Evolutionary conservation across 2,329 filamentous ascomycete species (phyloP).

Genomic region (Diplodia intermedia): DNA sequence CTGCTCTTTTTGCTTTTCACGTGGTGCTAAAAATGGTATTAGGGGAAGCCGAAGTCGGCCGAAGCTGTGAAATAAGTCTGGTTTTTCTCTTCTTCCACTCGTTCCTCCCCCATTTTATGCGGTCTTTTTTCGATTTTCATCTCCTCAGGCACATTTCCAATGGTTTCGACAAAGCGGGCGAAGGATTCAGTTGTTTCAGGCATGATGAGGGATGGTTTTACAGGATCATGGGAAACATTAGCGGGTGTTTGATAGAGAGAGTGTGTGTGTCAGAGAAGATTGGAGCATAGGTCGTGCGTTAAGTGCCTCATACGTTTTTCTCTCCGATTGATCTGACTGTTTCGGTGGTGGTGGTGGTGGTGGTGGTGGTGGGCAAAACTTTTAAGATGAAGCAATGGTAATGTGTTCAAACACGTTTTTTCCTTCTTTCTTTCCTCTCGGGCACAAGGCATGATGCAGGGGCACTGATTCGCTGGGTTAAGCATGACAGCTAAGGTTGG

Average conservation of each 20-base stretch:
- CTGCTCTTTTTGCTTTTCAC: background rate
- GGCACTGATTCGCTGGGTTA: background rate
- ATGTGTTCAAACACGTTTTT: conserved; percentile 11
- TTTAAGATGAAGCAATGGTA: conserved; percentile 20
- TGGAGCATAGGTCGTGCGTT: conserved; percentile 16
- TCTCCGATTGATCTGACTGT: background rate
- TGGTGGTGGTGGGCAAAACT: background rate
- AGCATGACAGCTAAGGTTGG: background rate
- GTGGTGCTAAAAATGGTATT: background rate
- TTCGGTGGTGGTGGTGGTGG: too few relatives aligned
- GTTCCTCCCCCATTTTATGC: background rate
- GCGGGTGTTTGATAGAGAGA: conserved; percentile 23
- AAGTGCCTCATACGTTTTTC: background rate
- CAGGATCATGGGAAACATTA: conserved; percentile 14
- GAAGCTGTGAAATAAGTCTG: conserved; percentile 19
- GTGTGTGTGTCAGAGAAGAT: background rate
- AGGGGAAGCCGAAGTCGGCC: background rate
- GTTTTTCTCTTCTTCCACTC: background rate
- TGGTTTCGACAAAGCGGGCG: conserved; percentile 8
- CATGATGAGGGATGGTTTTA: conserved; percentile 8
- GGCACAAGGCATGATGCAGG: background rate
- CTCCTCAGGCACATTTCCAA: background rate
- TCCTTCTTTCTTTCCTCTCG: background rate
- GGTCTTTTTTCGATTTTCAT: background rate
- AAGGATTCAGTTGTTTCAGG: conserved; percentile 4